A percentile compares a stretch with the other conserved stretches of the same genome.
phyloP scores from a whole-genome alignment of 345 rosid genomes.

The Salix caprea region DNA sequence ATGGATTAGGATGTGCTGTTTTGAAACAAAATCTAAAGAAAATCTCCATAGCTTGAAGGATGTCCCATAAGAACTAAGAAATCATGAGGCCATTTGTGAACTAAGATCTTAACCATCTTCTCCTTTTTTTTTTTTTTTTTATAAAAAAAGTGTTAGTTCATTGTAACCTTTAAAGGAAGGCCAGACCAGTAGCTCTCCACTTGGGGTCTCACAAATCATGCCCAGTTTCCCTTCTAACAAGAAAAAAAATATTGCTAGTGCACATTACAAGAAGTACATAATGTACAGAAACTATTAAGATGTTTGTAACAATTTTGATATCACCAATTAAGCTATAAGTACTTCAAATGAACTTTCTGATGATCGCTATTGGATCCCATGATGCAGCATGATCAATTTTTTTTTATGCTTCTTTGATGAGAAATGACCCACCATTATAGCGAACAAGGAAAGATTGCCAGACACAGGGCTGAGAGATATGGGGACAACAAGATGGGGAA shows the following conservation, averaged over 20 bases:
- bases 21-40: background rate
- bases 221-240: background rate
- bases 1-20: background rate
- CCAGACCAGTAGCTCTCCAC: constrained; percentile 1
- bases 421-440: background rate
- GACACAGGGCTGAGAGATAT: constrained; percentile 3
- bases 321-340: background rate
- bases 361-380: constrained; percentile 17
- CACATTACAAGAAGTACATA: constrained; percentile 4
- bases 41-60: background rate
- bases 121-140: too few species aligned
- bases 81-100: background rate
- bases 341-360: constrained; percentile 1
- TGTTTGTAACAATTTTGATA: constrained; percentile 2
- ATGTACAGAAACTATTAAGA: constrained; percentile 13
- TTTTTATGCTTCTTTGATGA: background rate
- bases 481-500: constrained; percentile 10
- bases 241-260: background rate
- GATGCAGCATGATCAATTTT: background rate
- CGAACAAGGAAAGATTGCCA: background rate
- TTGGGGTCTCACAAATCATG: constrained; percentile 24
- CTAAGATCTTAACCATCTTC: background rate
- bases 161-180: background rate
- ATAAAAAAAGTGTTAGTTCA: background rate
- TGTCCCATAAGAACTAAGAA: background rate